Base-by-base conservation (phyloP, 768 basidiomycete species). In the Tylopilus balloui region DNA sequence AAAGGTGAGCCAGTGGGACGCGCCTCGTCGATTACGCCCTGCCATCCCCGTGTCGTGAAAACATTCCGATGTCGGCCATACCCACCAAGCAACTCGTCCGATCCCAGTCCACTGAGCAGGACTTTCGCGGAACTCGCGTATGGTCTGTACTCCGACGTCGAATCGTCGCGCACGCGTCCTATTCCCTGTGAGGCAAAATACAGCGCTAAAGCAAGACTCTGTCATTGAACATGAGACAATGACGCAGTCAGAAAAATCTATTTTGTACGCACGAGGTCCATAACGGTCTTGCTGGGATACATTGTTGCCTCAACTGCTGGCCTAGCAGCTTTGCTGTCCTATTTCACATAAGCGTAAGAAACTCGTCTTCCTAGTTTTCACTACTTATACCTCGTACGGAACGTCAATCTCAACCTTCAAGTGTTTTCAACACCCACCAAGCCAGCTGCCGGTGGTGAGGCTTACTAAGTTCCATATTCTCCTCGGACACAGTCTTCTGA, bases 31-130 rank as follows among this genome's bases (percentile, higher is more conserved):
- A 94, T 77, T 36, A 92, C 78, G 9, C 80, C 85, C 53, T 73
- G 60, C 92, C 92, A 95, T 11, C 88, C 81, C 17, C 75, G 78
- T 7, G 66, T 58, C 6, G 69, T 74, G 63, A 80, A 98, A 1
- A 83, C 88, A 10, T 81, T 79, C 8, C 91, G 79, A 70, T 97
- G 93, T 49, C 96, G 76, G 3, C 88, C 79, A 65, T 99, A 99
- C 1, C 96, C 96, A 3, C 93, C 96, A 5, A 99, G 74, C 34
- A 97, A 75, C 64, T 99, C 96, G 62, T 99, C 96, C 1, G 96
- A 90, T 0, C 96, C 96, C 7, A 99, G 73, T 1, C 96, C 96
- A 54, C 83, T 94, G 21, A 99, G 70, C 9, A 97, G 71, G 0
- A 98, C 92, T 37, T 81, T 78, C 0, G 96, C 92, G 8, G 74